phyloP scores from a whole-genome alignment of 78 protist genomes.

The Diacronema lutheri region DNA sequence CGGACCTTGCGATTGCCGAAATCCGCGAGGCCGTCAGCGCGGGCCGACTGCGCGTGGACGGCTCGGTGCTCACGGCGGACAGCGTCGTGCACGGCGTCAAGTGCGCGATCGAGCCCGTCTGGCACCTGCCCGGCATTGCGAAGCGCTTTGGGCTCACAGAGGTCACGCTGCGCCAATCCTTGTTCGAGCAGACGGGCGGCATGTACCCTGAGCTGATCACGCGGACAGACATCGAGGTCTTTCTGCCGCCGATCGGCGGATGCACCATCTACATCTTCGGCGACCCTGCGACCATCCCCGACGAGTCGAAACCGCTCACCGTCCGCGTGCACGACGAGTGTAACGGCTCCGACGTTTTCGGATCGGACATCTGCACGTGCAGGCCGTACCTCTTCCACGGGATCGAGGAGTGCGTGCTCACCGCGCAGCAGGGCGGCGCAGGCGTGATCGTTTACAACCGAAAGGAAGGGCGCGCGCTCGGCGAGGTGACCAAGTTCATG shows the following conservation, averaged over 20 bases:
- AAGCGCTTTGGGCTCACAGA: conserved; percentile 28
- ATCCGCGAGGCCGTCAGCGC: background rate
- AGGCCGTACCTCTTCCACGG: conserved; percentile 49
- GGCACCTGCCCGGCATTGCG: conserved; percentile 50
- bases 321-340: conserved; percentile 58
- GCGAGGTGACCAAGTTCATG: conserved; percentile 57
- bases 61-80: background rate
- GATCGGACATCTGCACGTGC: conserved; percentile 58
- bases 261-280: conserved; percentile 41
- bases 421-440: conserved; percentile 47
- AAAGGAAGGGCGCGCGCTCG: conserved; percentile 51
- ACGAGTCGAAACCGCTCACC: conserved; percentile 15
- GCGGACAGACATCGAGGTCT: conserved; percentile 27
- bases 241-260: conserved; percentile 25
- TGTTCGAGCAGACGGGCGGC: conserved; percentile 32
- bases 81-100: background rate
- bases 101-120: conserved; percentile 42
- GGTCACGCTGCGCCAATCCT: conserved; percentile 2
- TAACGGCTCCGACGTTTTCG: conserved; percentile 61
- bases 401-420: conserved; percentile 35
- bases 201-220: conserved; percentile 53
- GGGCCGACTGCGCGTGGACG: background rate
- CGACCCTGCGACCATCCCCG: conserved; percentile 13
- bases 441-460: conserved; percentile 56
- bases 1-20: background rate